Base-by-base conservation (phyloP, 2,329 filamentous ascomycete genomes). In the Allantophomopsis cytisporea region DNA sequence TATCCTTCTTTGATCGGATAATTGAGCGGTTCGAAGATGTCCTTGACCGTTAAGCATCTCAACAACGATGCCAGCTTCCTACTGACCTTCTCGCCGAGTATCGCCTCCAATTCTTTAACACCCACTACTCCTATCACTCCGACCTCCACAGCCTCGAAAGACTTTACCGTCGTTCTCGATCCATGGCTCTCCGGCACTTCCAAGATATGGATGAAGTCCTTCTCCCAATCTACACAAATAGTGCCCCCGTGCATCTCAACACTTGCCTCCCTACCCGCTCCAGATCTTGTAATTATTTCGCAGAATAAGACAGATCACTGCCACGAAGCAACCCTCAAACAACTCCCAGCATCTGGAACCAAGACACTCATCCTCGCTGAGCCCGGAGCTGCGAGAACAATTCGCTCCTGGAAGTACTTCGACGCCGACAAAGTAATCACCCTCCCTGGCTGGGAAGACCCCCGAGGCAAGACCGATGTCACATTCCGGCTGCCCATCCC, bases 231-330 rank as follows among this genome's bases (percentile, higher is more conserved):
- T 2, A 65, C 64, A 35, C 75, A 76, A 45, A 73, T 63, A 34
- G 56, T 64, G 14, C 62, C 63, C 18, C 62, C 75, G 35, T 76
- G 70, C 46, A 66, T 84, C 42, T 59, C 65, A 0, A 75, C 76
- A 14, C 60, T 79, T 14, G 59, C 59, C 15, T 64, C 76, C 23
- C 58, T 79, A 12, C 59, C 64, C 3, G 60, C 66, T 37, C 68
- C 72, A 3, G 70, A 78, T 46, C 47, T 77, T 13, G 65, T 79
- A 23, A 55, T 79, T 37, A 64, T 78, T 42, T 74, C 69, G 5
- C 73, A 79, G 49, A 66, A 69, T 47, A 77, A 76, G 51, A 72
- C 71, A 13, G 80, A 84, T 50, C 80, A 84, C 51, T 84, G 80
- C 56, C 74, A 85, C 51, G 69, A 79, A 57, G 66, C 71, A 30